These are phyloP conservation scores for Byssothecium circinans DNA, from an alignment of 2,329 filamentous ascomycete species.

Conservation along the genomic window DNA sequence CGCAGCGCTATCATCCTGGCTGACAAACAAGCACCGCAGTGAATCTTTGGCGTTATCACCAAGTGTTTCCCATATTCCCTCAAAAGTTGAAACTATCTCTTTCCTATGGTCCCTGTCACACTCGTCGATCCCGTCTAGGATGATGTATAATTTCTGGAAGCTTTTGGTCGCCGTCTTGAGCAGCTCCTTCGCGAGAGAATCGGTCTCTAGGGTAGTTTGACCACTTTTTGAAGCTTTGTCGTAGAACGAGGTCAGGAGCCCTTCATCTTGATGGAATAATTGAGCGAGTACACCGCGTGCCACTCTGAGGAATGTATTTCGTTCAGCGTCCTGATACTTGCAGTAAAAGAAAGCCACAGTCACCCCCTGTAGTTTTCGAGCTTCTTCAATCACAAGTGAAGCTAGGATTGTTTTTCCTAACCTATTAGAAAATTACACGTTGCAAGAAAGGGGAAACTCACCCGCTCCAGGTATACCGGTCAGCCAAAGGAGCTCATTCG, in stretches of 20 bases:
- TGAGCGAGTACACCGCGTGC: constrained; percentile 39
- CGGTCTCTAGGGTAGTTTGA: constrained; percentile 25
- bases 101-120: constrained; percentile 34
- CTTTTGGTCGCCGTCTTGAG: constrained; percentile 35
- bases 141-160: constrained; percentile 35
- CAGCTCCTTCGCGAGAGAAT: constrained; percentile 27
- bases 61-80: constrained; percentile 9
- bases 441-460: constrained; percentile 17
- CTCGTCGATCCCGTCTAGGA: constrained; percentile 53
- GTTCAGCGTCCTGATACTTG: constrained; percentile 29
- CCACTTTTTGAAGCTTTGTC: constrained; percentile 28
- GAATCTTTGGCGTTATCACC: constrained; percentile 18
- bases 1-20: constrained; percentile 33
- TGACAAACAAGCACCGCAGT: constrained; percentile 39
- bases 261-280: constrained; percentile 23
- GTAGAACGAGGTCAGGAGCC: constrained; percentile 32
- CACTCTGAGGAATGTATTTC: constrained; percentile 31
- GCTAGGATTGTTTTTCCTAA: constrained; percentile 49
- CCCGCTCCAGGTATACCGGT: constrained; percentile 46
- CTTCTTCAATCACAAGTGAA: constrained; percentile 42
- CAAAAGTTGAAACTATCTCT: constrained; percentile 30
- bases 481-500: constrained; percentile 38
- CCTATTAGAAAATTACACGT: not conserved
- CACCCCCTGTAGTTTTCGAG: constrained; percentile 7
- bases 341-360: constrained; percentile 47